Evolutionary conservation across 805 yeast genomes (phyloP).

Genomic region (Zygosaccharomyces pseudorouxii): DNA sequence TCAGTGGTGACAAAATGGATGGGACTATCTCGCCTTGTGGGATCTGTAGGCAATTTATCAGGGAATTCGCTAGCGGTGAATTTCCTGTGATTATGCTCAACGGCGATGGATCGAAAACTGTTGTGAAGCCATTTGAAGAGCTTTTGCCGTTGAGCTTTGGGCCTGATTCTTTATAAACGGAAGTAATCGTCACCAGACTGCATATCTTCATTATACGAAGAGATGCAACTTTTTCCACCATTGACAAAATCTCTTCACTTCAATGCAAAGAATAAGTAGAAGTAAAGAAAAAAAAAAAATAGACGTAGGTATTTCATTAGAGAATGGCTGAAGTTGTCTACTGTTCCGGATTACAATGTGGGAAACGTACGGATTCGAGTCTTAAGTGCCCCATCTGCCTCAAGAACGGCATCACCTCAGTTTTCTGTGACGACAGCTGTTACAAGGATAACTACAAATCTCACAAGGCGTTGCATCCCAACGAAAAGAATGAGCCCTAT

Average conservation of each 20-base stretch:
- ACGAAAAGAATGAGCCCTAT: slow-evolving; percentile 50
- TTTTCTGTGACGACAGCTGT: slow-evolving; percentile 81
- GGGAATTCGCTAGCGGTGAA: slow-evolving; percentile 62
- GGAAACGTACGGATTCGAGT: slow-evolving; percentile 66
- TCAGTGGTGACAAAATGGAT: slow-evolving; percentile 37
- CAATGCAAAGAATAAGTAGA: not conserved
- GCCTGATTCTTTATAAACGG: slow-evolving; percentile 44
- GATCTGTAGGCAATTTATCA: slow-evolving; percentile 81
- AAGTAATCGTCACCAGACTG: not conserved
- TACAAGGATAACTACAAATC: slow-evolving; percentile 65
- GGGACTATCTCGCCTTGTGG: slow-evolving; percentile 84
- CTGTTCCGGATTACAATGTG: slow-evolving; percentile 83
- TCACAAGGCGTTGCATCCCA: slow-evolving; percentile 76
- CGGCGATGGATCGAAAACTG: slow-evolving; percentile 43
- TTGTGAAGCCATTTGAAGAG: slow-evolving; percentile 50
- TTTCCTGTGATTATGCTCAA: slow-evolving; percentile 69
- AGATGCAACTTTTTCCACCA: not conserved
- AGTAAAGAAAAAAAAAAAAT: not conserved
- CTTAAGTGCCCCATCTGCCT: slow-evolving; percentile 91
- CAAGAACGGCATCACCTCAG: slow-evolving; percentile 56
- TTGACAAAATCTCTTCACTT: too few relatives aligned
- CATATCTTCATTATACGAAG: not conserved
- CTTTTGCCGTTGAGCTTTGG: slow-evolving; percentile 84
- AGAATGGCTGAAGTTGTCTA: slow-evolving; percentile 11
- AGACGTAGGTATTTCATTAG: not conserved